Percentiles rank a stretch among this genome's conserved stretches.
Conservation (phyloP, 2,329 filamentous ascomycete species). For the Aspergillus proliferans region DNA sequence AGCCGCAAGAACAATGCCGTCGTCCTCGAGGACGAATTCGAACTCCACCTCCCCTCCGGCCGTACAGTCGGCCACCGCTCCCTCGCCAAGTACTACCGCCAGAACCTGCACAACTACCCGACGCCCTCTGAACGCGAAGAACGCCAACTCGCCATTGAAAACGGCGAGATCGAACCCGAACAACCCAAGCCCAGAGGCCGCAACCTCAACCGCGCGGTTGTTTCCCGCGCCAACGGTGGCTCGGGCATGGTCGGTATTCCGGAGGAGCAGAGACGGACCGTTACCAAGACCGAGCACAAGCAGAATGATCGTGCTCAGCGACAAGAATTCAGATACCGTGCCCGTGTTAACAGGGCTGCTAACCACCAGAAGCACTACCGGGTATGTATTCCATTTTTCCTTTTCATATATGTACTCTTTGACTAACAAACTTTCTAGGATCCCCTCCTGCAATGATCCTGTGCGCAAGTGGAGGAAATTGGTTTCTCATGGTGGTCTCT, state of each 20-base stretch:
- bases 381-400: conserved; percentile 36
- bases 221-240: conserved; percentile 65
- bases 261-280: conserved; percentile 66
- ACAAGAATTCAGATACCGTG: conserved; percentile 58
- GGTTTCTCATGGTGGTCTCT: neutral
- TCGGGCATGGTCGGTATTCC: conserved; percentile 71
- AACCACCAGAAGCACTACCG: conserved; percentile 76
- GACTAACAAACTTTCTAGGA: conserved; percentile 35
- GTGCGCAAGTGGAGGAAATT: neutral
- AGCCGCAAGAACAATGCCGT: conserved; percentile 66
- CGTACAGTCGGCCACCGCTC: conserved; percentile 86
- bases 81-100: conserved; percentile 78
- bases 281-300: conserved; percentile 61
- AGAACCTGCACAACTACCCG: conserved; percentile 83
- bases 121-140: conserved; percentile 68
- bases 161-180: conserved; percentile 43
- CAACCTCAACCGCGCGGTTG: conserved; percentile 48
- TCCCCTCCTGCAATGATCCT: conserved; percentile 45
- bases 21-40: conserved; percentile 88
- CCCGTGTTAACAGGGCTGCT: conserved; percentile 62
- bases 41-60: conserved; percentile 86
- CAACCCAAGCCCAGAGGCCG: conserved; percentile 35
- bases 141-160: conserved; percentile 54
- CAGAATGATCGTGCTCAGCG: conserved; percentile 60
- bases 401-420: neutral